Percentiles rank a stretch among this genome's conserved stretches.
Conservation (phyloP, 2,329 filamentous ascomycete species). For the Aspergillus sp. region DNA sequence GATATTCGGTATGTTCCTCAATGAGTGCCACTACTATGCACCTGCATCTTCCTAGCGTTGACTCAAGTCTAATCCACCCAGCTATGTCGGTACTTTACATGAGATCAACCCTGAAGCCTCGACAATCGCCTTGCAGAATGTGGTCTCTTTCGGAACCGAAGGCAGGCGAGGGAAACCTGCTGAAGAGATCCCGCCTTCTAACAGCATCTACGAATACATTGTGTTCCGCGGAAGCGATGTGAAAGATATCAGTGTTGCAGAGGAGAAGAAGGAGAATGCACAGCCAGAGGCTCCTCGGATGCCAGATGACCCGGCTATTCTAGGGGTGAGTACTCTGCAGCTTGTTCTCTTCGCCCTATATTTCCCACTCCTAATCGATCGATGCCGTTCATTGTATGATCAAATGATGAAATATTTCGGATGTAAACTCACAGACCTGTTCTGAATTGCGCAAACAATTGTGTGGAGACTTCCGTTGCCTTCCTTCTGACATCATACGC, state of each 20-base stretch:
- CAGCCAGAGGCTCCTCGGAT: constrained; percentile 76
- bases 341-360: constrained; percentile 5
- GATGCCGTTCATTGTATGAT: constrained; percentile 29
- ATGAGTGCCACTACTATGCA: constrained; percentile 9
- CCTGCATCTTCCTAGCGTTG: constrained; percentile 22
- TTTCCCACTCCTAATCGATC: constrained; percentile 1
- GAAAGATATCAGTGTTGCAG: constrained; percentile 94
- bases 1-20: constrained; percentile 78
- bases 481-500: constrained; percentile 83
- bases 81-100: constrained; percentile 93
- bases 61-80: constrained; percentile 50
- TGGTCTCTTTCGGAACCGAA: constrained; percentile 92
- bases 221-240: constrained; percentile 98
- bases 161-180: constrained; percentile 77
- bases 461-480: constrained; percentile 99
- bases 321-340: constrained; percentile 75
- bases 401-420: constrained; percentile 86
- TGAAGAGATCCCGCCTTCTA: constrained; percentile 81
- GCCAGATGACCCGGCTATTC: constrained; percentile 93
- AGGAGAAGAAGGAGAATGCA: constrained; percentile 72
- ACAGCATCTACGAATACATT: constrained; percentile 96
- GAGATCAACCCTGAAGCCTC: constrained; percentile 98
- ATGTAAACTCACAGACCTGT: constrained; percentile 82
- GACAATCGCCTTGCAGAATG: constrained; percentile 95
- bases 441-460: constrained; percentile 84